These are phyloP conservation scores for Colletotrichum sp. DNA, from an alignment of 2,329 filamentous ascomycete species.

Conservation along the genomic window DNA sequence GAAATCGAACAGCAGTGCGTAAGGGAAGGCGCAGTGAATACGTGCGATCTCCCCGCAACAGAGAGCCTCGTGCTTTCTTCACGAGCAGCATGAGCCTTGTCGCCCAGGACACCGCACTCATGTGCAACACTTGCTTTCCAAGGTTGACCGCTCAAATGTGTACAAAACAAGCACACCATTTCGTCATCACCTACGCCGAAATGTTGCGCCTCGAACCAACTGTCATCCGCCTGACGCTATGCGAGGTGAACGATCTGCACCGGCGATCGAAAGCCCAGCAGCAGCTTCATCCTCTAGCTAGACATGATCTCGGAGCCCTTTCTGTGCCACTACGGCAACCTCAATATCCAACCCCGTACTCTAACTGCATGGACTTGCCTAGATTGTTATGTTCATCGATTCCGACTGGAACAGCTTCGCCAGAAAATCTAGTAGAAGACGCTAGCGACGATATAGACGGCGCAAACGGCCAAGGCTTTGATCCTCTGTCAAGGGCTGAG, in stretches of 20 bases:
- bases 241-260: constrained; percentile 45
- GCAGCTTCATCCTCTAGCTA: neutral
- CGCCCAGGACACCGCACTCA: neutral
- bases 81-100: neutral
- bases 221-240: constrained; percentile 40
- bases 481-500: neutral
- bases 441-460: neutral
- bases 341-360: neutral
- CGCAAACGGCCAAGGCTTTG: neutral
- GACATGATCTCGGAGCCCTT: neutral
- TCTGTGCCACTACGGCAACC: neutral
- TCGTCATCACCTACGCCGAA: neutral
- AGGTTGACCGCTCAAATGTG: neutral
- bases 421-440: neutral
- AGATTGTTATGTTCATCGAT: neutral
- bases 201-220: constrained; percentile 49
- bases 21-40: neutral
- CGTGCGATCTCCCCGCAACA: neutral
- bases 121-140: neutral
- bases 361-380: neutral
- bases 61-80: neutral
- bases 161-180: neutral
- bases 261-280: neutral
- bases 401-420: neutral
- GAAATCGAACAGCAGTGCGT: neutral